phyloP scores from a whole-genome alignment of 352 stramenopile species.

The Pythium biforme region DNA sequence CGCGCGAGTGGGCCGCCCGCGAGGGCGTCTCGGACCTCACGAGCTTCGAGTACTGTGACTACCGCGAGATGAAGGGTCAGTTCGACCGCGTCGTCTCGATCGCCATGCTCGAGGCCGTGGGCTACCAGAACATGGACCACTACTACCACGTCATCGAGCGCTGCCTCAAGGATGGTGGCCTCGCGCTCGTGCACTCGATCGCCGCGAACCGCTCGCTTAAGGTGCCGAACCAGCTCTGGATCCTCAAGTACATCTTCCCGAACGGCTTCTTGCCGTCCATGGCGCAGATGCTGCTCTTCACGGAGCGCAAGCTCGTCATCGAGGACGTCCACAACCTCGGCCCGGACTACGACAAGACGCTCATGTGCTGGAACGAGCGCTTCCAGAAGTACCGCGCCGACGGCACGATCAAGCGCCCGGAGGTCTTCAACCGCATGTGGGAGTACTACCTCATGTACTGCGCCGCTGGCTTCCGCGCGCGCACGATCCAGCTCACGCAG shows the following conservation, averaged over 20 bases:
- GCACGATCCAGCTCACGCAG: constrained; percentile 83
- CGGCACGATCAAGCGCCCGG: constrained; percentile 70
- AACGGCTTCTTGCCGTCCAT: constrained; percentile 85
- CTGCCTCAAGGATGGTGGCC: constrained; percentile 77
- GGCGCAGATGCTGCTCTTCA: constrained; percentile 69
- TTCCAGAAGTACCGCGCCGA: constrained; percentile 83
- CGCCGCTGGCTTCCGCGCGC: constrained; percentile 85
- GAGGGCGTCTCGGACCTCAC: constrained; percentile 82
- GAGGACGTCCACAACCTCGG: constrained; percentile 87
- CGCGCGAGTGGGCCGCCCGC: constrained; percentile 70
- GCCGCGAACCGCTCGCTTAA: constrained; percentile 82
- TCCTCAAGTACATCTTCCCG: constrained; percentile 92
- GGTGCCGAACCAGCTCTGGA: constrained; percentile 82
- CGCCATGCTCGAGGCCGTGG: constrained; percentile 89
- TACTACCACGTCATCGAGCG: constrained; percentile 84
- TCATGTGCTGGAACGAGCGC: constrained; percentile 86
- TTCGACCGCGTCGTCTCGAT: constrained; percentile 89
- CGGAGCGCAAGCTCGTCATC: constrained; percentile 77
- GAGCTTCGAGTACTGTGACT: constrained; percentile 90
- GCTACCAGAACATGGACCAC: constrained; percentile 86
- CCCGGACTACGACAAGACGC: constrained; percentile 89
- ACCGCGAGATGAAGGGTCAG: constrained; percentile 84
- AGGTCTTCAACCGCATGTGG: constrained; percentile 89
- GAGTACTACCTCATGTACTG: constrained; percentile 91
- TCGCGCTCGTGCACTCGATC: constrained; percentile 82